Conservation (phyloP, 2,329 filamentous ascomycete species). For the Juglanconis juglandina region DNA sequence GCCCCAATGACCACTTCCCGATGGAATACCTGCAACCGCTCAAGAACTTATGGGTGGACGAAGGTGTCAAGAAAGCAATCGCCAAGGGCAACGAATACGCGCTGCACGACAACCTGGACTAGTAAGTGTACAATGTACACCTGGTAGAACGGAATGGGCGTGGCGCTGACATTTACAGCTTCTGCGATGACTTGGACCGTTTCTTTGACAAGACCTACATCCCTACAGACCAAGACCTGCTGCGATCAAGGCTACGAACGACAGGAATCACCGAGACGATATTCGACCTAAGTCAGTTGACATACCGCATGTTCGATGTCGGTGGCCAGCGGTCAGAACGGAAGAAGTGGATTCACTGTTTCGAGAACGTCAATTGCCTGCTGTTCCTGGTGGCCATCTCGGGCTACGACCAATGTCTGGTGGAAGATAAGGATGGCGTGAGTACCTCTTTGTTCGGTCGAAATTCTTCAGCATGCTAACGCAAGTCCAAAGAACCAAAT, state of each 20-base stretch:
- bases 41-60: constrained; percentile 78
- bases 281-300: constrained; percentile 87
- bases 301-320: constrained; percentile 96
- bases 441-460: constrained; percentile 31
- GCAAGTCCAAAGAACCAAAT: constrained; percentile 69
- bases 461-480: constrained; percentile 21
- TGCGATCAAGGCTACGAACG: constrained; percentile 84
- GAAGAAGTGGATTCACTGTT: constrained; percentile 97
- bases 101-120: constrained; percentile 89
- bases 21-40: constrained; percentile 75
- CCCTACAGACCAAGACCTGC: constrained; percentile 89
- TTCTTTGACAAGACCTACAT: constrained; percentile 76
- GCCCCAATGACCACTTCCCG: constrained; percentile 76
- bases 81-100: constrained; percentile 94
- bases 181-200: constrained; percentile 74
- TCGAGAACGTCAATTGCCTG: constrained; percentile 88
- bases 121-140: constrained; percentile 58
- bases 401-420: constrained; percentile 92
- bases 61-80: constrained; percentile 82
- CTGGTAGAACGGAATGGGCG: background rate
- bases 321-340: constrained; percentile 88
- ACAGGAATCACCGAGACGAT: constrained; percentile 95
- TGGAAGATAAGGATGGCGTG: constrained; percentile 95
- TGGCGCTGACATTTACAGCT: constrained; percentile 49
- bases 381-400: constrained; percentile 94